These are phyloP conservation scores for Puccinia hordei DNA, from an alignment of 1,284 basidiomycete genomes.

Conservation along the genomic window DNA sequence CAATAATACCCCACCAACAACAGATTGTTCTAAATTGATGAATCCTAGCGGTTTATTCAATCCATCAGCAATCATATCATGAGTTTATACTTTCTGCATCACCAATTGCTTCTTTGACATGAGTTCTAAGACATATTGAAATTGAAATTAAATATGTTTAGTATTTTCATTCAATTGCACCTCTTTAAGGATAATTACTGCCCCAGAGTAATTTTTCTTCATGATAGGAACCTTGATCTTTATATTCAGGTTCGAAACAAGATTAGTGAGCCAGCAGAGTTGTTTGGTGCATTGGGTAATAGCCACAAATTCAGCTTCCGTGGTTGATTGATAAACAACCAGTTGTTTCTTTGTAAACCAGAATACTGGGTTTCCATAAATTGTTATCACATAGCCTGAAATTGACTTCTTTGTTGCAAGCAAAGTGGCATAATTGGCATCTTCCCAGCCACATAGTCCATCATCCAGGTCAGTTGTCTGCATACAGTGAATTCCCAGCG, in stretches of 20 bases:
- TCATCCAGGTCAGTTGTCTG: neutral
- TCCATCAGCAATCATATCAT: neutral
- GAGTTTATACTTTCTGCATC: neutral
- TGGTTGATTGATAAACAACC: neutral
- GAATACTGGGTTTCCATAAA: neutral
- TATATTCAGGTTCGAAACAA: neutral
- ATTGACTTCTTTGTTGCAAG: neutral
- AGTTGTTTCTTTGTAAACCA: constrained; percentile 1
- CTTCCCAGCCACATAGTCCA: neutral
- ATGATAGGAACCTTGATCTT: neutral
- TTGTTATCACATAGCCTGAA: neutral
- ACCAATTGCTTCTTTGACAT: neutral
- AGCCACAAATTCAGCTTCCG: neutral
- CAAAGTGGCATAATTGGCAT: neutral
- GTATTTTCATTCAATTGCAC: no score
- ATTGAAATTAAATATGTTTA: no score
- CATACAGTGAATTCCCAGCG: neutral
- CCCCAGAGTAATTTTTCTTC: neutral
- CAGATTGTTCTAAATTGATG: neutral
- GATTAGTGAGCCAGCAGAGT: neutral
- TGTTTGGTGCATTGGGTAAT: neutral
- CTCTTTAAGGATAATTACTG: neutral
- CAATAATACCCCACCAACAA: no score
- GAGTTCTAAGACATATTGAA: no score
- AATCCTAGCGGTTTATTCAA: neutral